Evolutionary conservation across 2,329 filamentous ascomycete genomes (phyloP), one percentile per base, ranked within the genome.

Genomic region (Coniochaeta ligniaria): DNA sequence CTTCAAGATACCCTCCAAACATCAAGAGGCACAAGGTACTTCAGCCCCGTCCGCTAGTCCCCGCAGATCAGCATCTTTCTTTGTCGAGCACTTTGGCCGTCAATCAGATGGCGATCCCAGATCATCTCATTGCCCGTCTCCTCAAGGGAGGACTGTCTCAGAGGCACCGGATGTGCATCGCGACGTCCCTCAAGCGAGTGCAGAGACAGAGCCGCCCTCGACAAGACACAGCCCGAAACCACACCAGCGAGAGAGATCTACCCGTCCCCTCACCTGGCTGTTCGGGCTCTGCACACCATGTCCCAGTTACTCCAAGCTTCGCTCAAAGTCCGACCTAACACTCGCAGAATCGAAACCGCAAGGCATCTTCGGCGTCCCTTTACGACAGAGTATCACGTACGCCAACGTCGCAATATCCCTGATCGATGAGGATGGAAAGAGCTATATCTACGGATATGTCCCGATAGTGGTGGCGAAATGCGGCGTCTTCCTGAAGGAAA

Each of bases 381-480:
- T 99, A 61, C 91, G 92, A 68, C 88, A 93, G 71, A 98, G 94
- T 77, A 98, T 99, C 73, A 90, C 90, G 62, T 98, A 99, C 74
- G 95, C 95, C 62, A 99, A 98, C 71, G 95, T 99, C 63, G 95
- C 95, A 65, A 99, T 99, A 70, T 98, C 94, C 24, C 84, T 99
- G 31, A 90, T 95, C 66, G 93, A 98, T 72, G 91, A 94, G 66
- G 84, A 95, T 66, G 94, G 94, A 35, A 87, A 95, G 74, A 96
- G 92, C 76, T 98, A 96, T 74, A 97, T 98, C 59, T 99, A 98
- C 74, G 95, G 95, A 70, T 98, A 98, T 71, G 94, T 99, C 8
- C 95, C 95, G 20, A 98, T 99, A 65, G 94, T 99, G 50, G 94
- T 99, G 59, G 95, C 95, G 38, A 99, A 99, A 75, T 98, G 95